A percentile compares a stretch with the other conserved stretches of the same genome.
These are phyloP conservation scores for Diaporthe capsici DNA, from an alignment of 2,329 filamentous ascomycete species.

Conservation along the genomic window DNA sequence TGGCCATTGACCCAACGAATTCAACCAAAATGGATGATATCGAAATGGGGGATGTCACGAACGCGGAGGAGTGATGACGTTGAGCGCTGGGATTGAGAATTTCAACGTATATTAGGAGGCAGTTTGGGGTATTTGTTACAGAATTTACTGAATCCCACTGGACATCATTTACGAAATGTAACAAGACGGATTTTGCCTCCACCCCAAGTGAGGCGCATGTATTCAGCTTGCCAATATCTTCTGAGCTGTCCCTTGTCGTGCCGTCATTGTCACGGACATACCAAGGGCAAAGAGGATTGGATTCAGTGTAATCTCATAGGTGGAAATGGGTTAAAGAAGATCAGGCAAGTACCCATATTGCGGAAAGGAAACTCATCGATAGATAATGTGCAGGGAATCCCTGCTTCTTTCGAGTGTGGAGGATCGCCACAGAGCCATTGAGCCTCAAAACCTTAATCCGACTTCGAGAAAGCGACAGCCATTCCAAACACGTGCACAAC, in stretches of 20 bases:
- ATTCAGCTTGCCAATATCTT: too few relatives aligned
- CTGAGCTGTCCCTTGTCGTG: too few relatives aligned
- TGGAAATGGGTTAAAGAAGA: too few relatives aligned
- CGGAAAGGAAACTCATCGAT: too few relatives aligned
- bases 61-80: neutral
- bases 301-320: too few relatives aligned
- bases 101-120: neutral
- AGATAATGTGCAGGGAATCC: neutral
- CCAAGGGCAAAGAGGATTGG: too few relatives aligned
- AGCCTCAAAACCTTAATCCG: constrained; percentile 25
- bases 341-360: too few relatives aligned
- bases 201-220: too few relatives aligned
- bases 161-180: neutral
- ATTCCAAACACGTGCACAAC: neutral
- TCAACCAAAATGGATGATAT: neutral
- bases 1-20: neutral
- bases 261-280: too few relatives aligned
- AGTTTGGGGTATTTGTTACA: neutral
- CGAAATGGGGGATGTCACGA: neutral
- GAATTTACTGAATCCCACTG: too few relatives aligned
- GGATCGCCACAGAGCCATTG: neutral
- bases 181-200: neutral
- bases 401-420: neutral
- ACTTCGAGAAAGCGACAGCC: neutral
- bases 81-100: neutral